Percentiles rank a stretch among this genome's conserved stretches.
These are phyloP conservation scores for Myxozyma nipponensis DNA, from an alignment of 805 yeast genomes.

Conservation along the genomic window DNA sequence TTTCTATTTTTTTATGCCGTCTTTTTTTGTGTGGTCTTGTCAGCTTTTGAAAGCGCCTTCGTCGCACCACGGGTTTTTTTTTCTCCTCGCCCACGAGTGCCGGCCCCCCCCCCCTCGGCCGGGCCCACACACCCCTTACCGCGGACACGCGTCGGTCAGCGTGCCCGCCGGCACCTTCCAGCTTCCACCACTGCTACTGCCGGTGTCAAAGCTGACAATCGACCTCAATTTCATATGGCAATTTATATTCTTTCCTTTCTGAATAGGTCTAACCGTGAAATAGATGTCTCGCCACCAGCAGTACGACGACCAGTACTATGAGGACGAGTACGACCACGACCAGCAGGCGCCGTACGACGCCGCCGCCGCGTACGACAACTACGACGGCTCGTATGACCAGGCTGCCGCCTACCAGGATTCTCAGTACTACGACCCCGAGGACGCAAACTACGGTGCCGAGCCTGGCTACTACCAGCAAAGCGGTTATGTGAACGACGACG, in stretches of 20 bases:
- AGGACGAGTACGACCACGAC: slow-evolving; percentile 26
- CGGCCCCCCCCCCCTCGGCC: too few relatives aligned
- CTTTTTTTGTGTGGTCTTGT: too few relatives aligned
- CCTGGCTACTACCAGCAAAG: slow-evolving; percentile 28
- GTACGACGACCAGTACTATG: slow-evolving; percentile 32
- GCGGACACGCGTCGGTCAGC: neutral
- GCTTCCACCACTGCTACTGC: too few relatives aligned
- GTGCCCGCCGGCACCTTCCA: too few relatives aligned
- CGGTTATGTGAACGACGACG: slow-evolving; percentile 17
- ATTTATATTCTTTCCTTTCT: neutral
- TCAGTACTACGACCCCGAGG: slow-evolving; percentile 38
- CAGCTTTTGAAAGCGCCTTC: too few relatives aligned
- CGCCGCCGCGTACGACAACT: slow-evolving; percentile 41
- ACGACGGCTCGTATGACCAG: slow-evolving; percentile 39
- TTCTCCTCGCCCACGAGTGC: too few relatives aligned
- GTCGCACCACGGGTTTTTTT: too few relatives aligned
- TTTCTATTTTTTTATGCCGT: too few relatives aligned
- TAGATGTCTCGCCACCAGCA: slow-evolving; percentile 28
- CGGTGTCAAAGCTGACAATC: too few relatives aligned
- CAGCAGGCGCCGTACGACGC: slow-evolving; percentile 8
- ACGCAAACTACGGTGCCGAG: slow-evolving; percentile 21
- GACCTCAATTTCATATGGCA: too few relatives aligned
- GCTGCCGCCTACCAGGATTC: slow-evolving; percentile 39
- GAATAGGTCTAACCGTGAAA: too few relatives aligned
- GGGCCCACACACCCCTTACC: too few relatives aligned